Evolutionary conservation across 2,329 filamentous ascomycete species (phyloP).

Genomic region (Trichophyton schoenleinii): DNA sequence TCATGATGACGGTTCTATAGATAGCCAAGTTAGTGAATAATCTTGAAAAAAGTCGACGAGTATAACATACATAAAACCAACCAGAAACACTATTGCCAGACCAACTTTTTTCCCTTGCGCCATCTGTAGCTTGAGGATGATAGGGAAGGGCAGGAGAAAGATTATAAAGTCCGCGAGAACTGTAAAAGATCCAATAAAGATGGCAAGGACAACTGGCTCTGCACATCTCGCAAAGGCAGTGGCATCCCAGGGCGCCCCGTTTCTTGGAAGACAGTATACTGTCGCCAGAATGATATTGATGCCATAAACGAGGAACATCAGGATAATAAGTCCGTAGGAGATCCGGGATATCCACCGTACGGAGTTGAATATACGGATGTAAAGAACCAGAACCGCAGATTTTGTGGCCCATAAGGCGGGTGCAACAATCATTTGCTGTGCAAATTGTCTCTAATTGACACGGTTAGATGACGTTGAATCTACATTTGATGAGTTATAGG

Average conservation of each 20-base stretch:
- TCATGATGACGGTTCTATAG: neutral
- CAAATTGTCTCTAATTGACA: neutral
- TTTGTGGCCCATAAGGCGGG: neutral
- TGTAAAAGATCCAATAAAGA: neutral
- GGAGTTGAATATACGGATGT: neutral
- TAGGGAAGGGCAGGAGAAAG: neutral
- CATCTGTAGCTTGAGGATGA: neutral
- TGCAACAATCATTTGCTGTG: neutral
- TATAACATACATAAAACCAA: neutral
- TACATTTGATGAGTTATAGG: neutral
- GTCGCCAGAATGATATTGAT: neutral
- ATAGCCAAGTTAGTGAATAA: neutral
- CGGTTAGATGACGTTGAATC: neutral
- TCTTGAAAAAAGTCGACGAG: neutral
- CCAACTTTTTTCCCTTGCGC: neutral
- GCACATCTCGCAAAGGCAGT: neutral
- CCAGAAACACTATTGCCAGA: neutral
- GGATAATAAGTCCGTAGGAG: neutral
- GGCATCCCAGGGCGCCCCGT: neutral
- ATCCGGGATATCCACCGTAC: neutral
- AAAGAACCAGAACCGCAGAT: neutral
- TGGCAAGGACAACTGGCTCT: neutral
- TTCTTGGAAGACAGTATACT: constrained; percentile 2
- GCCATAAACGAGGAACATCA: neutral
- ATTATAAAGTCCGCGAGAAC: neutral